Evolutionary conservation across 768 basidiomycete genomes (phyloP).

Genomic region (Boletellus ananiceps): DNA sequence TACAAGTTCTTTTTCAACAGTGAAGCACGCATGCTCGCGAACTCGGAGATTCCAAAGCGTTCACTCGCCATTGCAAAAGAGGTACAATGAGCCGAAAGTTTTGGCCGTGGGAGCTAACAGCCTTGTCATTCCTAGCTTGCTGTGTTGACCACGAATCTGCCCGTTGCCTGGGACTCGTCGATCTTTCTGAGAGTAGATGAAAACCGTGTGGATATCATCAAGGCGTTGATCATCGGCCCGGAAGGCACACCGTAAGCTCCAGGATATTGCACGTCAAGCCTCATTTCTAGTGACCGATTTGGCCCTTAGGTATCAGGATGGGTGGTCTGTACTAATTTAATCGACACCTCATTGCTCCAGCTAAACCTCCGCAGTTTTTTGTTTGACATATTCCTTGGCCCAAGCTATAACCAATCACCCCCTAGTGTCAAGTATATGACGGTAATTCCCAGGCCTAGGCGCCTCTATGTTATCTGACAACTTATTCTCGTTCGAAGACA

Average conservation of each 20-base stretch:
- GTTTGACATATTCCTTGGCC: slow-evolving; percentile 92
- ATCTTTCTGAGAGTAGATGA: slow-evolving; percentile 93
- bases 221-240: slow-evolving; percentile 87
- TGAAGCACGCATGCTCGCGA: slow-evolving; percentile 79
- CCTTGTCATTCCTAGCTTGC: slow-evolving; percentile 58
- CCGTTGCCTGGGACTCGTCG: slow-evolving; percentile 93
- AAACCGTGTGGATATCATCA: slow-evolving; percentile 86
- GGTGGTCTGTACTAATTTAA: slow-evolving; percentile 55
- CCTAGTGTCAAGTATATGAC: slow-evolving; percentile 71
- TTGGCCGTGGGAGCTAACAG: slow-evolving; percentile 2
- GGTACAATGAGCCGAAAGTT: slow-evolving; percentile 36
- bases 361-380: slow-evolving; percentile 44
- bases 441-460: slow-evolving; percentile 24
- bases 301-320: slow-evolving; percentile 71
- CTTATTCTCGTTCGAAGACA: slow-evolving; percentile 43
- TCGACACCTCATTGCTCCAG: neutral
- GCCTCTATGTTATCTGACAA: slow-evolving; percentile 9
- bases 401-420: slow-evolving; percentile 83
- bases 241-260: slow-evolving; percentile 83
- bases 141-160: slow-evolving; percentile 87
- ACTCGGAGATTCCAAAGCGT: slow-evolving; percentile 84
- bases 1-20: slow-evolving; percentile 82
- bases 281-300: slow-evolving; percentile 3
- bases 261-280: neutral
- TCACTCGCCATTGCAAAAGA: slow-evolving; percentile 95